Percentiles rank a stretch among this genome's conserved stretches.
These are phyloP conservation scores for Anthostomella pinea DNA, from an alignment of 2,329 filamentous ascomycete genomes.

Conservation along the genomic window DNA sequence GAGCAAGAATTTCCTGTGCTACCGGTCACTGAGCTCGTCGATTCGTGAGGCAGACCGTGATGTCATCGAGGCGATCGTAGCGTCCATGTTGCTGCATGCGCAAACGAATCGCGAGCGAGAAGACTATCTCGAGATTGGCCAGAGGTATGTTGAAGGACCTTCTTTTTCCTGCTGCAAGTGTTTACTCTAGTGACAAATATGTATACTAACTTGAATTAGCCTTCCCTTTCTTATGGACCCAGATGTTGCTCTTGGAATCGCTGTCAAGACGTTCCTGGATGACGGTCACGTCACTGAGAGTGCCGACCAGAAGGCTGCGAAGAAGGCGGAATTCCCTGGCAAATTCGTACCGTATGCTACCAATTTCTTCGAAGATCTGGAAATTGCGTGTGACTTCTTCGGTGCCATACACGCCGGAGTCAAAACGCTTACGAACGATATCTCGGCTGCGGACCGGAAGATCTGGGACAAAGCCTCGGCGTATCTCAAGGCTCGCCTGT, in stretches of 20 bases:
- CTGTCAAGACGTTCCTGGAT: conserved; percentile 75
- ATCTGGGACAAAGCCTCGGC: conserved; percentile 55
- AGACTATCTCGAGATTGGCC: conserved; percentile 66
- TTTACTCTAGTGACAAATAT: neutral
- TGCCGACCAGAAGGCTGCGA: conserved; percentile 41
- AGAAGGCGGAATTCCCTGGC: conserved; percentile 49
- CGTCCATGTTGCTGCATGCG: conserved; percentile 75
- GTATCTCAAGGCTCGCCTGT: conserved; percentile 45
- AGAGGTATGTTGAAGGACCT: conserved; percentile 51
- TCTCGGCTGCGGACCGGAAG: conserved; percentile 45
- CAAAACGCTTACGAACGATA: conserved; percentile 47
- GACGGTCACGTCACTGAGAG: conserved; percentile 62
- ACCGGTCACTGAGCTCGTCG: conserved; percentile 77
- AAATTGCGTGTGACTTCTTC: conserved; percentile 56
- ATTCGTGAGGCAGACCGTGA: conserved; percentile 79
- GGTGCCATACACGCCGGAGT: conserved; percentile 56
- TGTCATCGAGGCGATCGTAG: conserved; percentile 77
- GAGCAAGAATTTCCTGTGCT: conserved; percentile 83
- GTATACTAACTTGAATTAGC: conserved; percentile 33
- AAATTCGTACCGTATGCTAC: conserved; percentile 58
- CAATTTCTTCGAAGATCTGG: conserved; percentile 58
- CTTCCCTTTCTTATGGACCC: conserved; percentile 68
- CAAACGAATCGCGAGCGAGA: conserved; percentile 70
- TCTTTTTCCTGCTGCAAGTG: conserved; percentile 4
- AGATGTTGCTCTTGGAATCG: conserved; percentile 74